Evolutionary conservation across 768 basidiomycete species (phyloP).

Genomic region (Naganishia antarctica): DNA sequence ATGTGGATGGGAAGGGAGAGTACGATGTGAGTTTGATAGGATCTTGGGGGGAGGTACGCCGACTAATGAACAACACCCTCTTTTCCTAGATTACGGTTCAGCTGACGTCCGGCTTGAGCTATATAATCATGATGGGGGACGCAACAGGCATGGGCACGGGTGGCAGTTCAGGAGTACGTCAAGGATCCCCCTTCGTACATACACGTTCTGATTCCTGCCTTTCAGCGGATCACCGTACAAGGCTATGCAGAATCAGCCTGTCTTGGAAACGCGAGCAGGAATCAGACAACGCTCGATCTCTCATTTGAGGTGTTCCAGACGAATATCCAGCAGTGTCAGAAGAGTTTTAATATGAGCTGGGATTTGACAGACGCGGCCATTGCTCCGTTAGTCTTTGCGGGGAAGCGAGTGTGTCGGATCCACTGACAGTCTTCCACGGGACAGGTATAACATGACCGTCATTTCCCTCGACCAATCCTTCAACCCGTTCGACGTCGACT

Average conservation of each 20-base stretch:
- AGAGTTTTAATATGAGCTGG: slow-evolving; percentile 22
- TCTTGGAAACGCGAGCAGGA: not conserved
- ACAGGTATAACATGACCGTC: slow-evolving; percentile 29
- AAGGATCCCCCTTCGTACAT: not conserved
- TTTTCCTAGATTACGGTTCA: slow-evolving; percentile 24
- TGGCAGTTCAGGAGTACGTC: slow-evolving; percentile 21
- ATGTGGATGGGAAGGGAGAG: slow-evolving; percentile 16
- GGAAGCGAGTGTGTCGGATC: too few relatives aligned
- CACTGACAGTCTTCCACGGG: too few relatives aligned
- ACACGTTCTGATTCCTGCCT: not conserved
- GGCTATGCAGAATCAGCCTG: slow-evolving; percentile 21
- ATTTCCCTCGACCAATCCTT: slow-evolving; percentile 26
- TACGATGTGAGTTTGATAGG: slow-evolving; percentile 25
- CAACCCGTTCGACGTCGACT: slow-evolving; percentile 24
- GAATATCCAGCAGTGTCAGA: slow-evolving; percentile 25
- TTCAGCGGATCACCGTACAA: slow-evolving; percentile 19
- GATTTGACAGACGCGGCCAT: not conserved
- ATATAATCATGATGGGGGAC: slow-evolving; percentile 28
- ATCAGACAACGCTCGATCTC: slow-evolving; percentile 19
- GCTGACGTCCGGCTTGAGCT: slow-evolving; percentile 21
- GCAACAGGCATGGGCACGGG: slow-evolving; percentile 23
- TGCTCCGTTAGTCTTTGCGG: not conserved
- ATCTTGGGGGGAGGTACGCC: too few relatives aligned
- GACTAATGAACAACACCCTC: not conserved
- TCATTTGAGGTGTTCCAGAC: slow-evolving; percentile 11